Evolutionary conservation across 1,284 basidiomycete species (phyloP).

Genomic region (Apiotrichum porosum): DNA sequence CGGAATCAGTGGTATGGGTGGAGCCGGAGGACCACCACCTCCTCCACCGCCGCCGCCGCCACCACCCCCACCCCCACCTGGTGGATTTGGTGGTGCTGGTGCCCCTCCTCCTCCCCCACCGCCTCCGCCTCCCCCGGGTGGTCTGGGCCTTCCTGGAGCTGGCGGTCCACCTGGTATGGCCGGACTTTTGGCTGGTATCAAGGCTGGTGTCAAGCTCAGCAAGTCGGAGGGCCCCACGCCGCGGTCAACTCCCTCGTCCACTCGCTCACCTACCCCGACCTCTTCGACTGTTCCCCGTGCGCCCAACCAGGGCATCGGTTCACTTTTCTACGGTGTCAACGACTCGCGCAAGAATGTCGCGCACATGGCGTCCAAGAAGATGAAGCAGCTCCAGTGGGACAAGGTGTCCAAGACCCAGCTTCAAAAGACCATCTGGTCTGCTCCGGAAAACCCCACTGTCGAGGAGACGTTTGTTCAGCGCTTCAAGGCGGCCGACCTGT

Average conservation of each 20-base stretch:
- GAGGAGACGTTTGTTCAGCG: constrained; percentile 74
- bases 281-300: constrained; percentile 29
- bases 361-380: constrained; percentile 78
- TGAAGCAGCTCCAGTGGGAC: constrained; percentile 99
- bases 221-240: constrained; percentile 5
- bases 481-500: constrained; percentile 77
- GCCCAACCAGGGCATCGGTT: constrained; percentile 35
- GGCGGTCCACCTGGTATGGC: constrained; percentile 31
- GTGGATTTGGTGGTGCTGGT: neutral
- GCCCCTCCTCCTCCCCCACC: constrained; percentile 18
- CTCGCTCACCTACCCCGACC: constrained; percentile 8
- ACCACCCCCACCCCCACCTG: constrained; percentile 21
- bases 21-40: constrained; percentile 24
- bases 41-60: constrained; percentile 21
- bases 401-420: constrained; percentile 78
- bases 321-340: constrained; percentile 35
- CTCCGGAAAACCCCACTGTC: constrained; percentile 58
- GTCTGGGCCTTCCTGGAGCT: constrained; percentile 13
- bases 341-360: constrained; percentile 73
- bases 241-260: neutral
- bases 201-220: constrained; percentile 40
- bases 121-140: constrained; percentile 46
- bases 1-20: constrained; percentile 25
- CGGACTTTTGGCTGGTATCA: constrained; percentile 43
- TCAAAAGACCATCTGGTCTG: constrained; percentile 81